A percentile compares a stretch with the other conserved stretches of the same genome.
phyloP scores from a whole-genome alignment of 2,329 filamentous ascomycete species.

The Penicillium sp. region DNA sequence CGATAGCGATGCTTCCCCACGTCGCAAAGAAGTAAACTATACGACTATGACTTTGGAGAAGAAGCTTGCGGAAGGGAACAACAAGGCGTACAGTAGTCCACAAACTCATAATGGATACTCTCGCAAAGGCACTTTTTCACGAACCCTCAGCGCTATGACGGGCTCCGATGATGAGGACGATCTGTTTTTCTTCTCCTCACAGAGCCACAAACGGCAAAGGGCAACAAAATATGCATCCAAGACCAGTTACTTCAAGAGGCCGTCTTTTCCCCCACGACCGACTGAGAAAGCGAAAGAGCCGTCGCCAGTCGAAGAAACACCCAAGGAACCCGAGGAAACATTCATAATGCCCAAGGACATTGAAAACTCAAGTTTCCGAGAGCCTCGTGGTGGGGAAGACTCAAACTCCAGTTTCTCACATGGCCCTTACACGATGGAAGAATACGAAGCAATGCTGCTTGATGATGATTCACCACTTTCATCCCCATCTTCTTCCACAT shows the following conservation, averaged over 20 bases:
- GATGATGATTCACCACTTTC: constrained; percentile 25
- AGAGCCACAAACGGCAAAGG: constrained; percentile 14
- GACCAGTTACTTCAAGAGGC: constrained; percentile 9
- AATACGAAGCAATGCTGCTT: constrained; percentile 10
- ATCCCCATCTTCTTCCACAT: constrained; percentile 20
- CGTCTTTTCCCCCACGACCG: not conserved
- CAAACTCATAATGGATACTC: constrained; percentile 3
- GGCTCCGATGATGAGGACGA: constrained; percentile 11
- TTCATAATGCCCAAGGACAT: constrained; percentile 24
- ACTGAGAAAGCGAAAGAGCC: not conserved
- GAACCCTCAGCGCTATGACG: constrained; percentile 10
- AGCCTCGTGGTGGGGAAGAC: constrained; percentile 5
- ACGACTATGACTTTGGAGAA: constrained; percentile 16
- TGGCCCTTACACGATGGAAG: constrained; percentile 18
- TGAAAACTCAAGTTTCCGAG: constrained; percentile 10
- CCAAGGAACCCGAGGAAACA: constrained; percentile 9
- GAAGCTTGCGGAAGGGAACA: constrained; percentile 16
- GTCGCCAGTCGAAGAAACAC: not conserved
- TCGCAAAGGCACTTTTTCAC: not conserved
- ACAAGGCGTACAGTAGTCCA: constrained; percentile 4
- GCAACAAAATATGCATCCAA: constrained; percentile 15
- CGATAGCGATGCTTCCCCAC: constrained; percentile 8
- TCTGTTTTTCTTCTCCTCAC: constrained; percentile 4
- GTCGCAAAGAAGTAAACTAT: constrained; percentile 2
- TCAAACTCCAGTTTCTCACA: constrained; percentile 25